phyloP scores from a whole-genome alignment of 2,329 filamentous ascomycete species.

The Arthrobotrys megalospora region DNA sequence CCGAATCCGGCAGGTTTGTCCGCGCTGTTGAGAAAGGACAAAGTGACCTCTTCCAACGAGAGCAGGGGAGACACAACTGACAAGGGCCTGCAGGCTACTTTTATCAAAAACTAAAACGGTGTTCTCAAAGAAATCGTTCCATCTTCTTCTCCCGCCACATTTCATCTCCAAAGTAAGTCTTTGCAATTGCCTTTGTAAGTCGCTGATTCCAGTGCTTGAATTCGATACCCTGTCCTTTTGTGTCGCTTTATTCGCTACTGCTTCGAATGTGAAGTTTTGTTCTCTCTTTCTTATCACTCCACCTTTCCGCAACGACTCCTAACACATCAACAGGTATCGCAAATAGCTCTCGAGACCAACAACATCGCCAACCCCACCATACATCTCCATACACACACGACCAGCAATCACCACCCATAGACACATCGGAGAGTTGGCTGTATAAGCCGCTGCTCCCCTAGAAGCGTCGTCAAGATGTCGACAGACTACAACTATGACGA shows the following conservation, averaged over 20 bases:
- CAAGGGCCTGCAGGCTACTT: constrained; percentile 46
- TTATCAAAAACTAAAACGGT: constrained; percentile 62
- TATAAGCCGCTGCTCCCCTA: constrained; percentile 44
- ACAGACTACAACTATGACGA: constrained; percentile 99
- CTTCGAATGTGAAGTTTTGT: constrained; percentile 7
- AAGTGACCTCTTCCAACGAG: constrained; percentile 57
- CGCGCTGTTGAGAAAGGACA: constrained; percentile 52
- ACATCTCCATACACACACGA: constrained; percentile 37
- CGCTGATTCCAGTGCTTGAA: constrained; percentile 1
- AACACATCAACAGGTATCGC: constrained; percentile 31
- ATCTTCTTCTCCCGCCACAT: constrained; percentile 58
- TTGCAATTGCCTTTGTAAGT: constrained; percentile 9
- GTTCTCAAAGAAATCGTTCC: constrained; percentile 61
- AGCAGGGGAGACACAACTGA: constrained; percentile 20
- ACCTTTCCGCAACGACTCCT: constrained; percentile 26
- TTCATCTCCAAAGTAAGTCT: constrained; percentile 45
- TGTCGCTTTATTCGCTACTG: constrained; percentile 6
- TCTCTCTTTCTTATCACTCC: constrained; percentile 26
- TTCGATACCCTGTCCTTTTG: constrained; percentile 21
- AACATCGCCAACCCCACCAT: constrained; percentile 46
- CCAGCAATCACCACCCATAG: constrained; percentile 37
- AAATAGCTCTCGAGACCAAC: constrained; percentile 19
- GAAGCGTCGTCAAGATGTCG: constrained; percentile 76
- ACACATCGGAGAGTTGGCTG: constrained; percentile 52
- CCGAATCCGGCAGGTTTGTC: constrained; percentile 38